These are phyloP conservation scores for Globisporangium okanoganense DNA, from an alignment of 352 stramenopile genomes.

Conservation along the genomic window DNA sequence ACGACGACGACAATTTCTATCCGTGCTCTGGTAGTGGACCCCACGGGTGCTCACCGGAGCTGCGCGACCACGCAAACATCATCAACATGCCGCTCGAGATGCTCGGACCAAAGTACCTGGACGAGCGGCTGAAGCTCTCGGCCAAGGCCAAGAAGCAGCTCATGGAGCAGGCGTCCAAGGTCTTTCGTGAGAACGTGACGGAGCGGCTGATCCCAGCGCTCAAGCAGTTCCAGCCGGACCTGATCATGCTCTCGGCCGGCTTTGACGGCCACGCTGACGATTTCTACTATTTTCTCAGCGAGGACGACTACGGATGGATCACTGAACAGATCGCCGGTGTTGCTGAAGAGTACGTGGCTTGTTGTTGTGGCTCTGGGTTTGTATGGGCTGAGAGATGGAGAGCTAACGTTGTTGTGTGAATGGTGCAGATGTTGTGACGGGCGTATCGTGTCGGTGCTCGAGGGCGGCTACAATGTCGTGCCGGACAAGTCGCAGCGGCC, in stretches of 20 bases:
- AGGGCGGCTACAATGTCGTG: conserved; percentile 91
- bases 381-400: neutral
- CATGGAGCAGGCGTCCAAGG: conserved; percentile 43
- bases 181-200: conserved; percentile 41
- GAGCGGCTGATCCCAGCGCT: conserved; percentile 45
- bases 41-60: conserved; percentile 44
- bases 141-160: conserved; percentile 46
- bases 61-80: conserved; percentile 41
- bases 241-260: conserved; percentile 67
- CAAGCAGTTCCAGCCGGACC: conserved; percentile 43
- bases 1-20: conserved; percentile 65
- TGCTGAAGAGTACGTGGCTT: conserved; percentile 82
- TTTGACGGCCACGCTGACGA: conserved; percentile 68
- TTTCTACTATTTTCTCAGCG: conserved; percentile 71
- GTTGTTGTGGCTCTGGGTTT: neutral
- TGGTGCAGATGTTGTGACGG: conserved; percentile 78
- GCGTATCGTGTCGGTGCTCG: conserved; percentile 92
- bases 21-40: conserved; percentile 47
- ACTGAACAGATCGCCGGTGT: conserved; percentile 84
- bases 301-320: conserved; percentile 87
- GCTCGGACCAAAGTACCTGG: conserved; percentile 50
- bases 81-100: conserved; percentile 52
- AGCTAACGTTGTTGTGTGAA: neutral
- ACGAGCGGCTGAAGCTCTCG: conserved; percentile 50
- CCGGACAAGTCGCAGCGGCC: conserved; percentile 39